These are phyloP conservation scores for Stevia rebaudiana DNA, from an alignment of 140 eudicot genomes.

Conservation along the genomic window DNA sequence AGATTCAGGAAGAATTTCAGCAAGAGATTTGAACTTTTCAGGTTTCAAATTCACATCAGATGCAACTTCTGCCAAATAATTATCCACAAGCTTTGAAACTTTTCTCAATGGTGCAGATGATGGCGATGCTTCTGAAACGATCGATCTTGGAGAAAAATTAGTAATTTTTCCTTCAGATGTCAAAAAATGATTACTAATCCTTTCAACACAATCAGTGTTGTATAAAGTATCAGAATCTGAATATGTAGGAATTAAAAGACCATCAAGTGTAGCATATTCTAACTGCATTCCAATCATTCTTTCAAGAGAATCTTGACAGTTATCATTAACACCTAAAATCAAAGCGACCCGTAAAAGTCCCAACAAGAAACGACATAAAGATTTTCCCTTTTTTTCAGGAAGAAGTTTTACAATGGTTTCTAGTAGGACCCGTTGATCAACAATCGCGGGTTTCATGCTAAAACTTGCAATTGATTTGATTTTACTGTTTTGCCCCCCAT, in stretches of 20 bases:
- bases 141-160: conserved; percentile 50
- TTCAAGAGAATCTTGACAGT: conserved; percentile 67
- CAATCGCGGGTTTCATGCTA: conserved; percentile 75
- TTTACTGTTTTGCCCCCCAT: conserved; percentile 45
- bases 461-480: conserved; percentile 72
- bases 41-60: conserved; percentile 88
- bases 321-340: conserved; percentile 59
- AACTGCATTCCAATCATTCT: conserved; percentile 80
- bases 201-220: conserved; percentile 72
- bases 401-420: conserved; percentile 64
- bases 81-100: conserved; percentile 78
- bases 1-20: conserved; percentile 79
- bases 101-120: conserved; percentile 55
- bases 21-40: conserved; percentile 61
- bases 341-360: conserved; percentile 85
- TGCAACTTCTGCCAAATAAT: conserved; percentile 88
- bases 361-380: conserved; percentile 78
- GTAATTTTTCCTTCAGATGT: conserved; percentile 34
- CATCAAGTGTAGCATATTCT: conserved; percentile 76
- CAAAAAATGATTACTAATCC: conserved; percentile 61
- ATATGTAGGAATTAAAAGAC: conserved; percentile 76
- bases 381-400: conserved; percentile 67
- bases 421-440: conserved; percentile 59
- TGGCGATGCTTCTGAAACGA: conserved; percentile 47
- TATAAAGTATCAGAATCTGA: conserved; percentile 76